These are phyloP conservation scores for Fusarium ambrosium DNA, from an alignment of 2,329 filamentous ascomycete genomes.

Conservation along the genomic window DNA sequence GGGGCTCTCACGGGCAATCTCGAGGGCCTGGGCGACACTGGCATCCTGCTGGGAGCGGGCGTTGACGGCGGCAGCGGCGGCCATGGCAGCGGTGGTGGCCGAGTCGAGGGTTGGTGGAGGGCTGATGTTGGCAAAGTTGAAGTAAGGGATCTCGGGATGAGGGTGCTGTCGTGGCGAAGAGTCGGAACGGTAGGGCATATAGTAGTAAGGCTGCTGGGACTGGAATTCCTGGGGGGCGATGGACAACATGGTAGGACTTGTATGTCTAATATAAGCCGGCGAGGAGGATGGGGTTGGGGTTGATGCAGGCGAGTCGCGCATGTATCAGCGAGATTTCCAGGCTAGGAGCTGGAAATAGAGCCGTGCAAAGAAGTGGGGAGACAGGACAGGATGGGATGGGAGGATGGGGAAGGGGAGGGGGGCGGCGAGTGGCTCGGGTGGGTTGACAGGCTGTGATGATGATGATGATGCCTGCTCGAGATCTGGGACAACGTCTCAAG, in stretches of 20 bases:
- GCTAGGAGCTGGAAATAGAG: constrained; percentile 47
- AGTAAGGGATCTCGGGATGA: constrained; percentile 41
- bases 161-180: constrained; percentile 39
- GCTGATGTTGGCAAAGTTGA: constrained; percentile 36
- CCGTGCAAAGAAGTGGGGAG: constrained; percentile 44
- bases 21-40: constrained; percentile 75
- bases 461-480: constrained; percentile 42
- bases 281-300: constrained; percentile 47
- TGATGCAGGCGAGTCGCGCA: constrained; percentile 49
- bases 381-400: constrained; percentile 35
- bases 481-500: constrained; percentile 46
- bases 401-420: constrained; percentile 17
- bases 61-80: constrained; percentile 33
- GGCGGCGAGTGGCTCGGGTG: constrained; percentile 37
- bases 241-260: constrained; percentile 50
- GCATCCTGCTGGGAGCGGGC: constrained; percentile 49
- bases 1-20: constrained; percentile 80
- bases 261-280: constrained; percentile 47
- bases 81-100: constrained; percentile 35
- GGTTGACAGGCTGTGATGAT: constrained; percentile 36
- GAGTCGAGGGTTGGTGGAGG: constrained; percentile 30
- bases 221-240: constrained; percentile 47
- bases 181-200: constrained; percentile 32
- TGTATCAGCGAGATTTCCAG: constrained; percentile 48
- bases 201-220: constrained; percentile 44